A percentile compares a stretch with the other conserved stretches of the same genome.
Conservation (phyloP, 2,329 filamentous ascomycete species). For the Nakataea oryzae region DNA sequence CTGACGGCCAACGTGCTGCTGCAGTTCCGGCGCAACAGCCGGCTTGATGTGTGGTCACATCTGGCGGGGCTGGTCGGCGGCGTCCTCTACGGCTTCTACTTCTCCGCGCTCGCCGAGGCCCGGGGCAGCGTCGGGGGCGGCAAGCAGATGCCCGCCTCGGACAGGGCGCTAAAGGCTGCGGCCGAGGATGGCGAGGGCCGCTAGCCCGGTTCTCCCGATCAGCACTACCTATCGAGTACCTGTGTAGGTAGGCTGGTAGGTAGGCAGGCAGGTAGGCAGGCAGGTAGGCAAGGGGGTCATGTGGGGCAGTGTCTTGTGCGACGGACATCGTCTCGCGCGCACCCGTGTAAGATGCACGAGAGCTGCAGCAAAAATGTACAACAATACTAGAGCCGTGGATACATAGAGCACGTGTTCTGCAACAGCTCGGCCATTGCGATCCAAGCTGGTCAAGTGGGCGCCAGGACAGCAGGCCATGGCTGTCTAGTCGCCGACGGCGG, state of each 20-base stretch:
- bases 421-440: too few relatives aligned
- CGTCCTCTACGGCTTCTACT: conserved; percentile 25
- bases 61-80: conserved; percentile 40
- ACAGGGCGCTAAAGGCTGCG: neutral
- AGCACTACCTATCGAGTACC: neutral
- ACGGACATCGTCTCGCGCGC: neutral
- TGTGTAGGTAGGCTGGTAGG: too few relatives aligned
- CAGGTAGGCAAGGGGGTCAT: too few relatives aligned
- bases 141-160: neutral
- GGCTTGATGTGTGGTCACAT: conserved; percentile 42
- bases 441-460: neutral
- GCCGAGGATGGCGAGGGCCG: neutral
- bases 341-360: neutral
- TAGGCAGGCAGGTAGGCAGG: too few relatives aligned
- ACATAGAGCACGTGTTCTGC: neutral
- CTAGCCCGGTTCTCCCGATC: neutral
- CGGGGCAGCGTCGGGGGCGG: neutral
- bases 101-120: conserved; percentile 13
- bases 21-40: conserved; percentile 30
- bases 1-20: conserved; percentile 38
- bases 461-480: neutral
- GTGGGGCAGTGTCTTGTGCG: too few relatives aligned
- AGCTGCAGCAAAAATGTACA: neutral
- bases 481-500: neutral
- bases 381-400: neutral